Conservation (phyloP, 2,329 filamentous ascomycete genomes). For the Leptographium flavum region DNA sequence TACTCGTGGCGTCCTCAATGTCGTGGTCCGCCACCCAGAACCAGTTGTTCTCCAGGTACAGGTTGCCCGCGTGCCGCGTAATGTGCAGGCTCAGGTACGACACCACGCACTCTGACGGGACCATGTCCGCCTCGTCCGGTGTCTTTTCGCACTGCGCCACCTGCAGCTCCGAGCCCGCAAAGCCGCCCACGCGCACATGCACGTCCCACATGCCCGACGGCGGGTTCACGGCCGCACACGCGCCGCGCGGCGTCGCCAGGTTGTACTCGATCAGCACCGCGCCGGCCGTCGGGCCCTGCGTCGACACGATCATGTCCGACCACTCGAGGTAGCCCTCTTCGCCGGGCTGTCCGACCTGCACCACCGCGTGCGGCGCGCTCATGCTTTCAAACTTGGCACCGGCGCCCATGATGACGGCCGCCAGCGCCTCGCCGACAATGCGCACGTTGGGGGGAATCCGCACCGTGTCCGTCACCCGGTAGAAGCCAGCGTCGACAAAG, state of each 20-base stretch:
- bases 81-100: slow-evolving; percentile 27
- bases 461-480: slow-evolving; percentile 42
- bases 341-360: slow-evolving; percentile 45
- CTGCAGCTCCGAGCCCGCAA: slow-evolving; percentile 53
- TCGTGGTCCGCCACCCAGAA: slow-evolving; percentile 36
- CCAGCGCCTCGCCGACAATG: slow-evolving; percentile 46
- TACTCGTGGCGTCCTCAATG: slow-evolving; percentile 24
- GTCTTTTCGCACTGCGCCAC: slow-evolving; percentile 50
- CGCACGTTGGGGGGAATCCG: slow-evolving; percentile 32
- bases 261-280: slow-evolving; percentile 65
- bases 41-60: slow-evolving; percentile 37
- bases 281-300: slow-evolving; percentile 50
- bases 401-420: slow-evolving; percentile 39
- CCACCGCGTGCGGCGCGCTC: slow-evolving; percentile 45
- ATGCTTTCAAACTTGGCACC: slow-evolving; percentile 42
- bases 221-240: slow-evolving; percentile 9
- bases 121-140: slow-evolving; percentile 14
- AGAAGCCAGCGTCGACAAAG: slow-evolving; percentile 49
- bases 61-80: slow-evolving; percentile 20
- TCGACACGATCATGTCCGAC: slow-evolving; percentile 58
- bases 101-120: slow-evolving; percentile 21
- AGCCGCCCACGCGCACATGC: slow-evolving; percentile 61
- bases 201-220: slow-evolving; percentile 57
- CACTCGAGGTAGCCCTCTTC: slow-evolving; percentile 54
- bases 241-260: slow-evolving; percentile 29